Conservation (phyloP, 495 filamentous ascomycete genomes). For the Margaritispora aquatica region DNA sequence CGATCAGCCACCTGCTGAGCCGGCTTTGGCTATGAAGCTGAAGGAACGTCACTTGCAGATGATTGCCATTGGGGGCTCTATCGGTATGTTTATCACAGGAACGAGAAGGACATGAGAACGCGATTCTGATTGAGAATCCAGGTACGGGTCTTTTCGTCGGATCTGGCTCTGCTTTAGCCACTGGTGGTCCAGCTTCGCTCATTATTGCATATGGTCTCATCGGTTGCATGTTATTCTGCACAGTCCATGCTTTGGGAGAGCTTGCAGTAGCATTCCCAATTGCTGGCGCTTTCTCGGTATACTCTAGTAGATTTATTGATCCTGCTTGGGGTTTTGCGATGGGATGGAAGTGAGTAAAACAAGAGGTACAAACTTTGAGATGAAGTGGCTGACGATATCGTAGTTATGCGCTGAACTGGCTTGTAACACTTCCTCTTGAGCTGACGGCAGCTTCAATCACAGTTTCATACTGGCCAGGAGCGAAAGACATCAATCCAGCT, state of each 20-base stretch:
- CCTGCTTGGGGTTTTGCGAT: conserved; percentile 97
- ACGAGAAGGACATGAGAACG: background rate
- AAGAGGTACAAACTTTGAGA: no score
- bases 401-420: conserved; percentile 90
- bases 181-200: conserved; percentile 79
- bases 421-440: conserved; percentile 81
- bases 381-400: no score
- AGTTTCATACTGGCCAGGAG: conserved; percentile 72
- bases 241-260: conserved; percentile 86
- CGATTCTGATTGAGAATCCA: conserved; percentile 26
- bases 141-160: conserved; percentile 89
- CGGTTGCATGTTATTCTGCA: conserved; percentile 86
- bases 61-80: conserved; percentile 95
- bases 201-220: conserved; percentile 78
- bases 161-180: conserved; percentile 69
- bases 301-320: conserved; percentile 87
- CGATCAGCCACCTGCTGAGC: background rate
- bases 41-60: conserved; percentile 89
- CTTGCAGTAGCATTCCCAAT: conserved; percentile 74
- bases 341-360: conserved; percentile 74
- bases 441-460: conserved; percentile 88
- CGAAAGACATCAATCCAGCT: conserved; percentile 50
- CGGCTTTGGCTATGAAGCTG: conserved; percentile 43
- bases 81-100: conserved; percentile 51
- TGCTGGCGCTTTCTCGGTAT: conserved; percentile 87